Evolutionary conservation across 768 basidiomycete species (phyloP), one percentile per base, ranked within the genome.

Genomic region (Hericium rajendrae): DNA sequence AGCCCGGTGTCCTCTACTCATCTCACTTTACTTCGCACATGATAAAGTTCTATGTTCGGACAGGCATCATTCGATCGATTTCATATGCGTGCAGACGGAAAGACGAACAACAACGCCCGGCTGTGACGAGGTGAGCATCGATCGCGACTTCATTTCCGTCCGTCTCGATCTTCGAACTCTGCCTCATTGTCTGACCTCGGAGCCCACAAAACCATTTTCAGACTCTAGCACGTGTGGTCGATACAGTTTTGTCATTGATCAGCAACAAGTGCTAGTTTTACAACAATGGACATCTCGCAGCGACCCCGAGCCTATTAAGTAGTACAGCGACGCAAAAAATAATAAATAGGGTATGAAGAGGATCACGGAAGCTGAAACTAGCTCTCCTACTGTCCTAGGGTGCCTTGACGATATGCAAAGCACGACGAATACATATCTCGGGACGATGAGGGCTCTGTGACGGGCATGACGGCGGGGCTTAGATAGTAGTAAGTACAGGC

Each of bases 401-500:
- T 6, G 48, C 57, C 58, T 60, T 55, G 60, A 38, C 53, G 61
- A 57, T 13, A 46, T 46, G 16, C 16, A 11, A 20, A 18, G 43
- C n/a, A n/a, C 43, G 43, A n/a, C n/a, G n/a, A 46, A 20, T n/a
- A 20, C 43, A 46, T 32, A 32, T 32, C 8, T 10, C 32, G 32
- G 6, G 9, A 6, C 32, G 32, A 32, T 10, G 32, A 32, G 32
- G 32, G 32, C 32, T 32, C 32, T 32, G 32, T 32, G 32, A 18
- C 41, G 41, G 20, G 10, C 41, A 43, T 4, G 41, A 4, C 6
- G 15, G 28, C 37, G 48, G 18, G n/a, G 18, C 37, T 60, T 54
- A 58, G 38, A 58, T 54, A 2, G 60, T 62, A 1, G 32, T 61
- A 1, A 63, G 53, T 1, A 61, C 51, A 0, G 62, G 60, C 26